Conservation (phyloP, 1,284 basidiomycete genomes). For the Rhizopogon parksii region DNA sequence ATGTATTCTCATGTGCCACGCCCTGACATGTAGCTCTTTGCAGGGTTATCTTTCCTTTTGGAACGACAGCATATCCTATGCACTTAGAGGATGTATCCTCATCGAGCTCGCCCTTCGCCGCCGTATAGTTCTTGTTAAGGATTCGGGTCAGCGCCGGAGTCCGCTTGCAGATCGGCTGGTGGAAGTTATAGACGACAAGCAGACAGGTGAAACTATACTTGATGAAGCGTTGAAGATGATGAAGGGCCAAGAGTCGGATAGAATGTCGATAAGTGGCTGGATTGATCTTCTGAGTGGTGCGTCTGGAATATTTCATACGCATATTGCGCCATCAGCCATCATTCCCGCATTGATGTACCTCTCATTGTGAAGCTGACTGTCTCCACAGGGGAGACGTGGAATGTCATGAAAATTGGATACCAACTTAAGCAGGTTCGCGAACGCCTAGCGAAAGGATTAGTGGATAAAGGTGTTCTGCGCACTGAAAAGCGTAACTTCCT, state of each 20-base stretch:
- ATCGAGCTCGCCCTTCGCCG: conserved; percentile 88
- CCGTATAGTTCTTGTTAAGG: conserved; percentile 82
- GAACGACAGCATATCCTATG: conserved; percentile 98
- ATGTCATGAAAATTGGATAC: conserved; percentile 97
- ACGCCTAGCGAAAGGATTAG: conserved; percentile 92
- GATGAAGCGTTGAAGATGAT: conserved; percentile 97
- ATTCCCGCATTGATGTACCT: background rate
- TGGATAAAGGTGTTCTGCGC: conserved; percentile 94
- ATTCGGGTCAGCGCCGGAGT: conserved; percentile 72
- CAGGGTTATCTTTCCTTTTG: conserved; percentile 93
- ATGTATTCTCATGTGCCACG: background rate
- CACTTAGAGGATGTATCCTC: conserved; percentile 89
- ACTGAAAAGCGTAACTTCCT: conserved; percentile 97
- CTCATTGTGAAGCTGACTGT: conserved; percentile 2
- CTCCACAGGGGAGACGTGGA: conserved; percentile 90
- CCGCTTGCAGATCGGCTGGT: conserved; percentile 80
- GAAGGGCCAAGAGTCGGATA: conserved; percentile 66
- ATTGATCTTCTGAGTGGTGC: conserved; percentile 88
- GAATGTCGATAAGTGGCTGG: conserved; percentile 87
- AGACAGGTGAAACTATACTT: conserved; percentile 91
- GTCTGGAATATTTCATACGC: conserved; percentile 22
- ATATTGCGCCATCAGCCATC: background rate
- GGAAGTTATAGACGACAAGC: conserved; percentile 84
- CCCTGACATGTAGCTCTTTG: background rate
- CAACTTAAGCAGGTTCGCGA: conserved; percentile 97